A percentile compares a stretch with the other conserved stretches of the same genome.
These are phyloP conservation scores for Pluteus cervinus DNA, from an alignment of 768 basidiomycete species.

Conservation along the genomic window DNA sequence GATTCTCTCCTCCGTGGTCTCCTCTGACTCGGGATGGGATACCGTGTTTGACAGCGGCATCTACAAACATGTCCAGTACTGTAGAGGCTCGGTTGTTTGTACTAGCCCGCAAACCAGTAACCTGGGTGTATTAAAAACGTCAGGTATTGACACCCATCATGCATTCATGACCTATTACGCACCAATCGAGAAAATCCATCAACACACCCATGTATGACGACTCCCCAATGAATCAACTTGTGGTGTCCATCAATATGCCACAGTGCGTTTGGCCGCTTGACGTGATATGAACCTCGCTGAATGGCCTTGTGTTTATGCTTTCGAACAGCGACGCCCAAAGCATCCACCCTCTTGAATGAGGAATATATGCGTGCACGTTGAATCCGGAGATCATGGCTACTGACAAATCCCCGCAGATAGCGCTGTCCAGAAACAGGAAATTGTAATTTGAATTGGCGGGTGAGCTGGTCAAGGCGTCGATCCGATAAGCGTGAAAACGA, in stretches of 20 bases:
- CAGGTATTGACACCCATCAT: too few species aligned
- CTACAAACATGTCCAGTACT: conserved; percentile 26
- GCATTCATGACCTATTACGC: too few species aligned
- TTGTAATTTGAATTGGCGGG: conserved; percentile 8
- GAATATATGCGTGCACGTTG: too few species aligned
- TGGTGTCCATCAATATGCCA: conserved; percentile 34
- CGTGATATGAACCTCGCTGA: conserved; percentile 15
- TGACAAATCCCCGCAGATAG: too few species aligned
- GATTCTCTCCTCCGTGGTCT: conserved; percentile 21
- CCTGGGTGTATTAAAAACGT: too few species aligned
- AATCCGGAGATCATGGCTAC: too few species aligned
- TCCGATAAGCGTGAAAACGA: conserved; percentile 8
- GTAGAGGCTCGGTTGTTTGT: conserved; percentile 33
- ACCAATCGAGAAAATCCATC: conserved; percentile 22
- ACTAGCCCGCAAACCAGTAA: conserved; percentile 25
- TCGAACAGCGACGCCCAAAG: too few species aligned
- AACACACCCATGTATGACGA: conserved; percentile 29
- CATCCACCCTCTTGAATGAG: too few species aligned
- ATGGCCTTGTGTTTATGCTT: conserved; percentile 13
- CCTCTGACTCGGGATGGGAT: conserved; percentile 15
- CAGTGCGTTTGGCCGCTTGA: conserved; percentile 23
- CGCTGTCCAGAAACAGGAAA: too few species aligned
- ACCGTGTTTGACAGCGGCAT: conserved; percentile 6
- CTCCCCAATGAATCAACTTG: conserved; percentile 27
- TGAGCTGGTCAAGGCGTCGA: conserved; percentile 5